A percentile compares a stretch with the other conserved stretches of the same genome.
Conservation (phyloP, 108 stramenopile species). For the Cyclotella cryptica region DNA sequence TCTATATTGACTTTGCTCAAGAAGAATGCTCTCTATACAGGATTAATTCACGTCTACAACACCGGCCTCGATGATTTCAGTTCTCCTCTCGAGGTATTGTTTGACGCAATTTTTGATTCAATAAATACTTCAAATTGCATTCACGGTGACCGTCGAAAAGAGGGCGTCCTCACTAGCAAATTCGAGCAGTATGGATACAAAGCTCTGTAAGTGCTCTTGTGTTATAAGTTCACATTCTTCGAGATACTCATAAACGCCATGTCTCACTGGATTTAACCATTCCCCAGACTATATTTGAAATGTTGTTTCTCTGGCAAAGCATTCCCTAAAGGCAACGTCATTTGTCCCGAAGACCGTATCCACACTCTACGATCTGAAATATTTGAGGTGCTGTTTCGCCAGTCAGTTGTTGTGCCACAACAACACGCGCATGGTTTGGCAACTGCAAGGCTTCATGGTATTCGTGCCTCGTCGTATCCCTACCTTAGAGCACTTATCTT, state of each 20-base stretch:
- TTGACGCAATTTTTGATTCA: constrained; percentile 71
- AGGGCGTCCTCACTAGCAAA: constrained; percentile 53
- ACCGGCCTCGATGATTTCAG: constrained; percentile 82
- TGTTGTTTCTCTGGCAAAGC: constrained; percentile 73
- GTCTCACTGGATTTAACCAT: constrained; percentile 6
- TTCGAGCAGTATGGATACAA: constrained; percentile 76
- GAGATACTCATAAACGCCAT: neutral
- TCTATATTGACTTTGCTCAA: constrained; percentile 73
- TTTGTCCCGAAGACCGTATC: constrained; percentile 53
- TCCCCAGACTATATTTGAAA: constrained; percentile 65
- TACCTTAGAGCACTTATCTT: constrained; percentile 75
- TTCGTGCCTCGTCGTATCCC: constrained; percentile 70
- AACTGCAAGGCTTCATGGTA: constrained; percentile 24
- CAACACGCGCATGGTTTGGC: constrained; percentile 4
- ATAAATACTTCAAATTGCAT: constrained; percentile 53
- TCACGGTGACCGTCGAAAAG: constrained; percentile 38
- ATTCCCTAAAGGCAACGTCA: constrained; percentile 68
- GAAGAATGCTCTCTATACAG: constrained; percentile 82
- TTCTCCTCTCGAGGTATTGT: constrained; percentile 76
- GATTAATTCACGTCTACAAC: constrained; percentile 82
- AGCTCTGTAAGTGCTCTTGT: constrained; percentile 50
- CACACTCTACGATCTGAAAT: constrained; percentile 59
- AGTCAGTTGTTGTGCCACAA: constrained; percentile 37
- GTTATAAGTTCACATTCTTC: neutral
- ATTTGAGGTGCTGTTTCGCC: constrained; percentile 57